These are phyloP conservation scores for Mollisiaceae sp. DNA, from an alignment of 2,329 filamentous ascomycete genomes.

Conservation along the genomic window DNA sequence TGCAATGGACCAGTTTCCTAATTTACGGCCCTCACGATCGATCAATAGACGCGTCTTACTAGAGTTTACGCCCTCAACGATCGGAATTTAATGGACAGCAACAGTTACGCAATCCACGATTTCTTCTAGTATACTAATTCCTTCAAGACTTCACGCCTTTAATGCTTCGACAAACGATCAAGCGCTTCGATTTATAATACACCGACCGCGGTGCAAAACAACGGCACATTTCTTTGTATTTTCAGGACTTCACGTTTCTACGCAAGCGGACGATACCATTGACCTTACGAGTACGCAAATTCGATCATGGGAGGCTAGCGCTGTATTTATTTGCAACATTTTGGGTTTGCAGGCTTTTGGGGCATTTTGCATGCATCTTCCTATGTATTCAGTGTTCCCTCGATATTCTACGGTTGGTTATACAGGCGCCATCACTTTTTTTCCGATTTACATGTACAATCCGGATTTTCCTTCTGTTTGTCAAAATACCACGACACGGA, in stretches of 20 bases:
- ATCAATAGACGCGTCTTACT: constrained; percentile 28
- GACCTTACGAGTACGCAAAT: constrained; percentile 22
- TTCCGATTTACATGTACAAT: constrained; percentile 1
- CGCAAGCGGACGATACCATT: constrained; percentile 26
- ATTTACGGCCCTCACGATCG: constrained; percentile 23
- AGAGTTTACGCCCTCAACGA: constrained; percentile 33
- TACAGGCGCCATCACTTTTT: constrained; percentile 8
- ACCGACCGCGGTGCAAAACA: constrained; percentile 6
- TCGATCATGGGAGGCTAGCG: constrained; percentile 24
- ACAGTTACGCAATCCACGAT: constrained; percentile 29
- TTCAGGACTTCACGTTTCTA: constrained; percentile 21
- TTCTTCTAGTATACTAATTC: constrained; percentile 27
- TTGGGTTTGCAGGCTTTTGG: constrained; percentile 10
- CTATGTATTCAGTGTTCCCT: not conserved
- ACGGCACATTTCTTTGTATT: constrained; percentile 10
- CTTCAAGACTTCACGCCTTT: not conserved
- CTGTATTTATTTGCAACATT: constrained; percentile 23
- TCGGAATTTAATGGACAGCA: constrained; percentile 25
- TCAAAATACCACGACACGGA: not conserved
- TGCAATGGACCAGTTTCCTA: constrained; percentile 20
- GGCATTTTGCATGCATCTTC: constrained; percentile 6
- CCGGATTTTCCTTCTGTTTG: constrained; percentile 1
- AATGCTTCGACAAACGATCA: not conserved
- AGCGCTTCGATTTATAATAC: constrained; percentile 3
- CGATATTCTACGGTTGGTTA: not conserved